Conservation (phyloP, 2,329 filamentous ascomycete genomes). For the Phyllachora maydis region DNA sequence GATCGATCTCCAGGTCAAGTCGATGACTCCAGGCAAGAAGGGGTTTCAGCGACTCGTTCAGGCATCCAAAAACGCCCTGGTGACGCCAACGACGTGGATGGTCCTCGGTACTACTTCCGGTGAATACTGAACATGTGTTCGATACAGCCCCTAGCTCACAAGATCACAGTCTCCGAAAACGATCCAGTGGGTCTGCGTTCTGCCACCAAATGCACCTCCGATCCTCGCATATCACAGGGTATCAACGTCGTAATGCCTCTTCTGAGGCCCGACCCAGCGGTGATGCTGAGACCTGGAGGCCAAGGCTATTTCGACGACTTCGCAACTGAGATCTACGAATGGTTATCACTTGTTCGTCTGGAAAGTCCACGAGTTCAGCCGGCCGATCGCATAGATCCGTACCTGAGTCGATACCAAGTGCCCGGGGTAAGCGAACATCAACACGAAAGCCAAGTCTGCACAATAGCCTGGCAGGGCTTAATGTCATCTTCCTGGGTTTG, state of each 20-base stretch:
- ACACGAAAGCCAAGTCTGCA: slow-evolving; percentile 15
- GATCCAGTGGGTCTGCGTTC: slow-evolving; percentile 25
- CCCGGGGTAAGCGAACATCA: slow-evolving; percentile 17
- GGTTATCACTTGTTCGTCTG: slow-evolving; percentile 47
- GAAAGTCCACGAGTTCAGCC: slow-evolving; percentile 39
- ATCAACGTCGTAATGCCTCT: slow-evolving; percentile 11
- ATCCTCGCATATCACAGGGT: slow-evolving; percentile 10
- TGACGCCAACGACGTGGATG: slow-evolving; percentile 52
- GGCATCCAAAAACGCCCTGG: slow-evolving; percentile 61
- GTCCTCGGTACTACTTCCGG: no score
- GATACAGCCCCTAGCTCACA: no score
- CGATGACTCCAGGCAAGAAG: slow-evolving; percentile 69
- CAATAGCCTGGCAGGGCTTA: slow-evolving; percentile 38
- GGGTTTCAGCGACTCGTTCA: slow-evolving; percentile 61
- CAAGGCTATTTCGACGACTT: slow-evolving; percentile 37
- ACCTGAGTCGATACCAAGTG: slow-evolving; percentile 45
- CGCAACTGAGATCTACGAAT: slow-evolving; percentile 48
- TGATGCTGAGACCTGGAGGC: slow-evolving; percentile 14
- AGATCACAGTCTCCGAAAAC: slow-evolving; percentile 22
- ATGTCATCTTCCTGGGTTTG: slow-evolving; percentile 31
- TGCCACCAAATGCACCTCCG: slow-evolving; percentile 19
- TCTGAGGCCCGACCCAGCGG: slow-evolving; percentile 10
- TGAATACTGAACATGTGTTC: no score
- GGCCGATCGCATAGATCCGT: slow-evolving; percentile 41
- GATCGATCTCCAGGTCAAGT: slow-evolving; percentile 48